Evolutionary conservation across 371 early-diverging fungal genomes (phyloP), one percentile per base, ranked within the genome.

Genomic region (Gilbertella persicaria): DNA sequence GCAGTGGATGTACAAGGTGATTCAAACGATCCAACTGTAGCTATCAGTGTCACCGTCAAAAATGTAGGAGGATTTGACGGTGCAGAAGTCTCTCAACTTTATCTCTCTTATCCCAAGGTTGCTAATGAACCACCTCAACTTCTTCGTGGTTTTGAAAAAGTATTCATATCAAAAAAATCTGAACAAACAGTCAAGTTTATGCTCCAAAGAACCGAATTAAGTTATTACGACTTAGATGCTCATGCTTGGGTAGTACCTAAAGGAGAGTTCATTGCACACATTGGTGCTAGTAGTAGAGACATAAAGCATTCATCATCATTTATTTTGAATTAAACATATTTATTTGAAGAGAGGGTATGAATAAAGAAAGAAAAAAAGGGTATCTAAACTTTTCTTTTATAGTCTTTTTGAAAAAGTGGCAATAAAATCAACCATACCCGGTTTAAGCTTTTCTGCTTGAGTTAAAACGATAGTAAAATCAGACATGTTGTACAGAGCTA

Each of bases 11-110:
- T 53, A 13, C 20, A 37, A 12, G 28, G 33, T 19, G 26, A 40
- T 28, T 20, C 50, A 39, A 10, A 50, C 6, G 45, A 52, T 19
- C 42, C 47, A 8, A 47, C 50, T 8, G 62, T 55, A 0, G 28
- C 30, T 12, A 73, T 77, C 16, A 55, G 70, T 4, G 57, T 83
- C n/a, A n/a, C n/a, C n/a, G n/a, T n/a, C 17, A 46, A 36, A 1
- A 87, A 87, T 64, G 75, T 62, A n/a, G 85, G 87, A 19, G 23
- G 43, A 0, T 46, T 58, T 29, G 75, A 57, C 50, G 87, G 87
- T 41, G 65, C 75, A 45, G 84, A 85, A 44, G 67, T 87, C 14
- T 70, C 67, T 23, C 85, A 84, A 58, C 60, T 77, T 8, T 82
- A 84, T 41, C 49, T 85, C 30, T 64, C 64, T 1, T 80, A 67